Evolutionary conservation across 2,329 filamentous ascomycete genomes (phyloP).

Genomic region (Penicillium paneum): DNA sequence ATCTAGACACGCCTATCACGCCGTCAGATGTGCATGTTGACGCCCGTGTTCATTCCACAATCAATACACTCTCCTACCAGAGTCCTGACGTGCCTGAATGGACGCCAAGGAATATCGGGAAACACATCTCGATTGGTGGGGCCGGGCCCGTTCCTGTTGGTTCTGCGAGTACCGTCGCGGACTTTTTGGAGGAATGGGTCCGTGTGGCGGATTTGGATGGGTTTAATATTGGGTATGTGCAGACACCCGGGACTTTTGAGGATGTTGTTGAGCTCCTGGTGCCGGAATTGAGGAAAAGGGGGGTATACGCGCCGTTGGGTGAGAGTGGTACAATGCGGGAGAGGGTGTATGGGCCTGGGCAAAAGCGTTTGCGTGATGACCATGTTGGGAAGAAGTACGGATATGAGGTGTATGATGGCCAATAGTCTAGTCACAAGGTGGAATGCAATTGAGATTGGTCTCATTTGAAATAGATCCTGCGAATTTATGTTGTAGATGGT

Average conservation of each 20-base stretch:
- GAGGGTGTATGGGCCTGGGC: background rate
- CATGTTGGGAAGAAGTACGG: background rate
- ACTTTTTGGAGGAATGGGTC: slow-evolving; percentile 28
- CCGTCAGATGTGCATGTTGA: slow-evolving; percentile 10
- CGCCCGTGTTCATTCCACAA: slow-evolving; percentile 5
- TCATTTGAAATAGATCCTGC: background rate
- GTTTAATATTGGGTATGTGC: slow-evolving; percentile 26
- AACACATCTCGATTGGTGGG: slow-evolving; percentile 18
- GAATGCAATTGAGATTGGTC: background rate
- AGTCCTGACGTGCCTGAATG: slow-evolving; percentile 5
- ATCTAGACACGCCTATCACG: background rate
- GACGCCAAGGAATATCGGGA: slow-evolving; percentile 12
- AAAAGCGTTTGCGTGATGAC: background rate
- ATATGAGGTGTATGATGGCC: slow-evolving; percentile 1
- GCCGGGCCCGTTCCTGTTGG: slow-evolving; percentile 11
- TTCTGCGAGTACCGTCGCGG: slow-evolving; percentile 22
- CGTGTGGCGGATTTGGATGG: slow-evolving; percentile 24
- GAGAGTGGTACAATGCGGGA: background rate
- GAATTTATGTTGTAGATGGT: background rate
- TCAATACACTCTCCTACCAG: slow-evolving; percentile 7
- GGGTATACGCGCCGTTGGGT: slow-evolving; percentile 17
- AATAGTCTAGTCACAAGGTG: background rate
- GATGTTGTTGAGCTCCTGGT: slow-evolving; percentile 25
- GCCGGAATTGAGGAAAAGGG: slow-evolving; percentile 24
- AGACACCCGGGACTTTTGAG: slow-evolving; percentile 25